Conservation (phyloP, 768 basidiomycete genomes). For the Lentinula sp. region DNA sequence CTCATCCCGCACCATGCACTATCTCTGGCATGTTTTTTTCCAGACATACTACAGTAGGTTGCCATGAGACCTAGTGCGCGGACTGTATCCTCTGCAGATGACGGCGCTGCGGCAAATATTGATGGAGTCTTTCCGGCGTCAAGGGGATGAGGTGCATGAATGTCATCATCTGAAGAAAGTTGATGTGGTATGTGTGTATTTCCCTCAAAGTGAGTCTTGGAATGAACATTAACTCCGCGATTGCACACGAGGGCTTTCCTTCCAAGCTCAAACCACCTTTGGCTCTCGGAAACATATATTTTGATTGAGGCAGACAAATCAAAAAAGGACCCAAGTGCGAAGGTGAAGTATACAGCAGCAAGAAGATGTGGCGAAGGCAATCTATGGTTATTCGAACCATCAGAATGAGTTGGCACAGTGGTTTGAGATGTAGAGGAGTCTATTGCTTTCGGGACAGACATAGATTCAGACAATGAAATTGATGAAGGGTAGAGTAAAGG, state of each 20-base stretch:
- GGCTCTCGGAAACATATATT: conserved; percentile 54
- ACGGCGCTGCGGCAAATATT: not conserved
- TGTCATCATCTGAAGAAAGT: not conserved
- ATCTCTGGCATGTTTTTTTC: conserved; percentile 39
- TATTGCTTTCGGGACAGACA: too few species aligned
- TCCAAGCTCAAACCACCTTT: conserved; percentile 53
- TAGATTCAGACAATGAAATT: not conserved
- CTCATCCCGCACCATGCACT: conserved; percentile 49
- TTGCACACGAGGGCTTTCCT: conserved; percentile 47
- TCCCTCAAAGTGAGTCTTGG: conserved; percentile 5
- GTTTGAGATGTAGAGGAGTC: not conserved
- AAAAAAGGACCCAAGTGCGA: conserved; percentile 57
- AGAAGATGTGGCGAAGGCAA: conserved; percentile 38
- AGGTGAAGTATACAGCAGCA: conserved; percentile 49
- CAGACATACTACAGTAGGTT: conserved; percentile 49
- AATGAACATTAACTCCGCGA: conserved; percentile 48
- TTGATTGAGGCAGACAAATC: conserved; percentile 32
- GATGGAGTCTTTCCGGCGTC: not conserved
- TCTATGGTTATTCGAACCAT: not conserved
- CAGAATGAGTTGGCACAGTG: not conserved
- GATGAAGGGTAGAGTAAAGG: conserved; percentile 27
- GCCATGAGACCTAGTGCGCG: conserved; percentile 54
- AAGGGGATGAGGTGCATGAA: not conserved
- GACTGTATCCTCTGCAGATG: conserved; percentile 30
- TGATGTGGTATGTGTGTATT: not conserved